Percentiles rank a stretch among this genome's conserved stretches.
Evolutionary conservation across 371 early-diverging fungal species (phyloP).

Genomic region (Blakeslea trispora): DNA sequence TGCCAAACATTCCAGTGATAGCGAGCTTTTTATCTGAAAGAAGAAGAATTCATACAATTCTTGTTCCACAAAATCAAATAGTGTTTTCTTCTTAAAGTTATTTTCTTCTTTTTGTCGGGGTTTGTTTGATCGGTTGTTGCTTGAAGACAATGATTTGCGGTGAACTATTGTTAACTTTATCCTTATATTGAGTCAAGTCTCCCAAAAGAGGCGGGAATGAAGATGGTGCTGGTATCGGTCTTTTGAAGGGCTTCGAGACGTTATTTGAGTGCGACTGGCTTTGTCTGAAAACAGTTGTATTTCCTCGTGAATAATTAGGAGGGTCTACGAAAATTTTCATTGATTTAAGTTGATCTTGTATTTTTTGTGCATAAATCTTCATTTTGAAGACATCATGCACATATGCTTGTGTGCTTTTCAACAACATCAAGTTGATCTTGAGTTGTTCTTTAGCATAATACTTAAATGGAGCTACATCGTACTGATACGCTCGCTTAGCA

Average conservation of each 20-base stretch:
- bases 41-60: not conserved
- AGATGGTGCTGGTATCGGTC: not conserved
- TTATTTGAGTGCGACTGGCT: not conserved
- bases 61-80: not conserved
- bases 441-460: conserved; percentile 36
- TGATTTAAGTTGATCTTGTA: conserved; percentile 35
- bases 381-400: conserved; percentile 45
- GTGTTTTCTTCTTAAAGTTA: not conserved
- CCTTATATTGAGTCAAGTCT: too few species aligned
- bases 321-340: conserved; percentile 8
- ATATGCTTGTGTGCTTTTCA: conserved; percentile 46
- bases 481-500: conserved; percentile 35
- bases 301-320: not conserved
- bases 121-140: not conserved
- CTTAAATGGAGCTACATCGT: conserved; percentile 1
- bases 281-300: not conserved
- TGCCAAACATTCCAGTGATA: not conserved
- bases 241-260: not conserved
- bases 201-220: not conserved
- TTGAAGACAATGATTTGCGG: conserved; percentile 6
- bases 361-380: conserved; percentile 45
- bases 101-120: conserved; percentile 1
- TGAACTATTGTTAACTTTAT: not conserved
- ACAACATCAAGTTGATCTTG: conserved; percentile 33
- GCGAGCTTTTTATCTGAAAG: too few species aligned